Base-by-base conservation (phyloP, 495 filamentous ascomycete species). In the Bacidia rubella region DNA sequence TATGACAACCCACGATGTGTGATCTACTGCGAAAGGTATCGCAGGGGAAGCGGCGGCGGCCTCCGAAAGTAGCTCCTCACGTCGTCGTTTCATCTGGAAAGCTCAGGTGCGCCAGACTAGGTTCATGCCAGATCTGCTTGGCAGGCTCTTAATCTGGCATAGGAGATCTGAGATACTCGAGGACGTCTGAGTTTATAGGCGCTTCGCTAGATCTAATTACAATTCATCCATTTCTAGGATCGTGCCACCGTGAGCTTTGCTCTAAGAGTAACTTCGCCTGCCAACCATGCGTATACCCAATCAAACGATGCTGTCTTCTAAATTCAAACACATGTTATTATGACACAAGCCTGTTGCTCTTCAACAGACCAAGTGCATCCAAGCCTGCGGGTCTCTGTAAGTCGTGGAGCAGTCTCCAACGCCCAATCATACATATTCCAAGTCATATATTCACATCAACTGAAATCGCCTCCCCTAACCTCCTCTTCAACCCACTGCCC, bases 401-500 rank as follows among this genome's bases (percentile, higher is more conserved):
- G n/a, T n/a, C 20, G 17, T 5, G 15, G 7, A 35, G 29, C 41
- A 5, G 5, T 44, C 7, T 44, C 41, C 41, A 22, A 44, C 41
- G 7, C 41, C 41, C 41, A 39, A 39, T 20, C 41, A 44, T 9
- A 22, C 9, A 17, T 22, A 17, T 9, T 22, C 9, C 41, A 20
- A 20, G 7, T 5, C 29, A 25, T 10, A 3, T 10, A 22, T 2
- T 47, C n/a, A 11, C 22, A 17, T 55, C 48, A 60, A 42, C 61
- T 51, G 45, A 59, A 63, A 46, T 75, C 70, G 12, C 66, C 67
- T 19, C 69, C 71, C 4, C 54, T 54, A 11, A 65, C 65, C 32
- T 60, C 65, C 11, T 64, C 57, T 21, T 54, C 54, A 63, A 61
- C 10, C 63, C 57, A 45, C 70, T 67, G 65, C n/a, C 72, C 79